Base-by-base conservation (phyloP, 1,284 basidiomycete genomes). In the Clitocybe nebularis region DNA sequence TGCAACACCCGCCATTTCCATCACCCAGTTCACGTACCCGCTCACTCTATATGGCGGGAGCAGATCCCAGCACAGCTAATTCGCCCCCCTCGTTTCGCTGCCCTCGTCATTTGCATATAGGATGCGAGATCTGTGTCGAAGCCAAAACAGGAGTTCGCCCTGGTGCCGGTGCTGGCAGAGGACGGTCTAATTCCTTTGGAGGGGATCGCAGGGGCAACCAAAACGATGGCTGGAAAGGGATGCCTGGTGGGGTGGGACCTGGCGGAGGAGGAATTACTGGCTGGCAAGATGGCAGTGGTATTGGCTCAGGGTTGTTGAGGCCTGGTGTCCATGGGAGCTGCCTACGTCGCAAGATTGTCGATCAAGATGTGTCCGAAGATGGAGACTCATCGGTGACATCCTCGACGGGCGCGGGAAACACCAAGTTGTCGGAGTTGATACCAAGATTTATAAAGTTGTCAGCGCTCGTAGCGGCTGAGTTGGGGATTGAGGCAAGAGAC, bases 381-480 rank as follows among this genome's bases (percentile, higher is more conserved):
- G 38, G 50, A 45, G 39, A 45, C 19, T 33, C 40, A 36, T 46
- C 51, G 34, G n/a, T n/a, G n/a, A 23, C 45, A 38, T 25, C 43
- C 32, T 35, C 41, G n/a, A 59, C 50, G 37, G 74, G 74, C 5
- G 67, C 71, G 29, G 74, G 73, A 20, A 81, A 79, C 51, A 80
- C 81, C 13, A 82, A 79, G 49, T 64, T 89, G 5, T 74, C 78
- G 11, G 80, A 81, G 51, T 65, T 89, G 39, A 74, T 89, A 25
- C 77, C 81, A 22, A 69, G 83, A 16, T 91, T 90, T 55, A 61
- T 91, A 46, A 70, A 80, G 40, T 67, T 90, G 28, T 84, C 81
- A 17, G 87, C 88, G 24, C 66, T 89, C 36, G 80, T 88, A 3
- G 79, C 82, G 14, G 78, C 76, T 46, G 84, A 89, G 58, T 68